These are phyloP conservation scores for Podaxis sp. DNA, from an alignment of 768 basidiomycete species.

Conservation along the genomic window DNA sequence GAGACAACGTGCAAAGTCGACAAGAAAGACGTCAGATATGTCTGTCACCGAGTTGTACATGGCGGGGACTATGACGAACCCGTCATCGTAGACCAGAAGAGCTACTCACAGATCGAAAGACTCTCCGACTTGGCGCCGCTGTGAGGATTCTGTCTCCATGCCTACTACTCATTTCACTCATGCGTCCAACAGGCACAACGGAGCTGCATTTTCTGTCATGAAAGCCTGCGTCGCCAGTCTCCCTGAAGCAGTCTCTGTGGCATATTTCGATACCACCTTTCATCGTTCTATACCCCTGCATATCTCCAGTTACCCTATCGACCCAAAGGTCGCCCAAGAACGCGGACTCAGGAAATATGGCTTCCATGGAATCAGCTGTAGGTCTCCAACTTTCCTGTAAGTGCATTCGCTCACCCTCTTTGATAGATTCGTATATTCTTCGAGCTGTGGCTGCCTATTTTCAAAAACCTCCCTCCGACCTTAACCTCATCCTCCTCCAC, in stretches of 20 bases:
- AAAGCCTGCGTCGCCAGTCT: constrained; percentile 59
- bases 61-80: constrained; percentile 79
- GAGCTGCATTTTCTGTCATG: constrained; percentile 60
- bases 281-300: constrained; percentile 75
- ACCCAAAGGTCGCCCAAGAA: constrained; percentile 56
- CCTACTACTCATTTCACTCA: neutral
- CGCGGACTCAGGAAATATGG: constrained; percentile 86
- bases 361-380: constrained; percentile 84
- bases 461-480: constrained; percentile 44
- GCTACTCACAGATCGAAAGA: constrained; percentile 70
- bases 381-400: too few species aligned
- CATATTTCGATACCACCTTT: constrained; percentile 89
- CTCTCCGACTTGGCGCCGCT: constrained; percentile 82
- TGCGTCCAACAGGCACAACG: constrained; percentile 50
- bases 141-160: constrained; percentile 37
- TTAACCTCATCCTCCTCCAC: constrained; percentile 82
- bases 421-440: constrained; percentile 69
- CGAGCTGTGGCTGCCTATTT: constrained; percentile 60
- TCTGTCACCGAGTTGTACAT: constrained; percentile 86
- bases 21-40: constrained; percentile 41
- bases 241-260: constrained; percentile 69
- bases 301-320: constrained; percentile 78
- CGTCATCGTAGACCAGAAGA: constrained; percentile 63
- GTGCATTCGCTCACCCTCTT: neutral
- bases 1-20: constrained; percentile 42